These are phyloP conservation scores for Raddia distichophylla DNA, from an alignment of 176 grass and related monocot species.

Conservation along the genomic window DNA sequence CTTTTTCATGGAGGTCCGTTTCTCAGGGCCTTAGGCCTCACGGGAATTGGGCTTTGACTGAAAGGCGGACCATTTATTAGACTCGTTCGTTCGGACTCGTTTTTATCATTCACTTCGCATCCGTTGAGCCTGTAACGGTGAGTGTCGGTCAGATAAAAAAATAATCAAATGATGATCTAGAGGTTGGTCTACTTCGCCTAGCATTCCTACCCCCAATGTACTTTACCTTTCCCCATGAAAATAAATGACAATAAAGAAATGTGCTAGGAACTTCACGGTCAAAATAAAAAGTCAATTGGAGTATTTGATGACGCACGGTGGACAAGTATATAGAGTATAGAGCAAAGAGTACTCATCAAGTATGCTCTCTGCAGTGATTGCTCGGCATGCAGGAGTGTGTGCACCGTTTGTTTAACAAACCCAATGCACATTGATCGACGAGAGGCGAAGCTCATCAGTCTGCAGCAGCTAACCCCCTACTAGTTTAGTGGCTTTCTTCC, in stretches of 20 bases:
- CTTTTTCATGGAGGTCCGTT: background rate
- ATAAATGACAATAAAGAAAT: background rate
- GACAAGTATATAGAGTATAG: too few species aligned
- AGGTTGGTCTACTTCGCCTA: background rate
- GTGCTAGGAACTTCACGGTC: background rate
- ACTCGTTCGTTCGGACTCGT: background rate
- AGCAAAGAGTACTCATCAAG: too few species aligned
- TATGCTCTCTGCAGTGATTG: too few species aligned
- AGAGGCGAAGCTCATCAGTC: background rate
- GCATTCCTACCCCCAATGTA: background rate
- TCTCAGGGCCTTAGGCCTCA: too few species aligned
- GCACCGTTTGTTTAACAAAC: background rate
- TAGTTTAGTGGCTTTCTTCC: background rate
- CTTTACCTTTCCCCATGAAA: background rate
- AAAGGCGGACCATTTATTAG: background rate
- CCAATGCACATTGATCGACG: constrained; percentile 11
- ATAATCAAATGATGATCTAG: background rate
- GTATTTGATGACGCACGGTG: too few species aligned
- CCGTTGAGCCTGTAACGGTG: background rate
- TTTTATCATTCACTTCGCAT: background rate
- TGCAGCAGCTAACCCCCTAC: background rate
- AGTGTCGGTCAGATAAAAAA: background rate
- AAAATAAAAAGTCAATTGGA: too few species aligned
- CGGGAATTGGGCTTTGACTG: background rate
- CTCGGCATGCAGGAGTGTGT: background rate